phyloP scores from a whole-genome alignment of 768 basidiomycete species.

The Calocera viscosa region DNA sequence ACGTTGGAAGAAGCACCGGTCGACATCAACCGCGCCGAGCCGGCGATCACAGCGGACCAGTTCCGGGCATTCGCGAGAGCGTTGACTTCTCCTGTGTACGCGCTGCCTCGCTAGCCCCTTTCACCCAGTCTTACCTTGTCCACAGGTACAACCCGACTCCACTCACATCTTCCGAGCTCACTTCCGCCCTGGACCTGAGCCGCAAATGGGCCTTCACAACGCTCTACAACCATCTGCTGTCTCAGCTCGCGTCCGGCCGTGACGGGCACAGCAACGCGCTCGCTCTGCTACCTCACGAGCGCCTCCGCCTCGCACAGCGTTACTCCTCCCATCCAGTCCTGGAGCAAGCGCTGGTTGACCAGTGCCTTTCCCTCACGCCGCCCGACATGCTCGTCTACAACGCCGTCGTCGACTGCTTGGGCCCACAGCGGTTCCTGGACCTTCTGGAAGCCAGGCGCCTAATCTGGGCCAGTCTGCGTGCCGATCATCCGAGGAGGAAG shows the following conservation, averaged over 20 bases:
- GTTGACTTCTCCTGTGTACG: background rate
- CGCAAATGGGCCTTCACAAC: background rate
- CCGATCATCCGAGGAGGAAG: background rate
- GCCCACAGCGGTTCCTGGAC: background rate
- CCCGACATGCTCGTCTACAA: background rate
- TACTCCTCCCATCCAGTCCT: background rate
- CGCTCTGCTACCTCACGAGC: background rate
- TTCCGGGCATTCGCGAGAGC: background rate
- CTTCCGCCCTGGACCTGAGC: background rate
- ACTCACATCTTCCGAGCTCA: background rate
- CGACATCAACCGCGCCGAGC: background rate
- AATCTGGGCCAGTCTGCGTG: background rate
- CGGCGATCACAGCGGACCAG: background rate
- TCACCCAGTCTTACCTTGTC: background rate
- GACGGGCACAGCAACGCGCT: background rate
- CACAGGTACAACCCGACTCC: background rate
- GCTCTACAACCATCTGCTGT: background rate
- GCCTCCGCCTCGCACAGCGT: background rate
- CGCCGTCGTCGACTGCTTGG: background rate
- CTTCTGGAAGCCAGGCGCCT: background rate
- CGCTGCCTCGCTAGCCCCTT: background rate
- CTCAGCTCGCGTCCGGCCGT: background rate
- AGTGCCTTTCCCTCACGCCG: background rate
- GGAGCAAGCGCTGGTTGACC: background rate
- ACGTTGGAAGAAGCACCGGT: background rate